phyloP scores from a whole-genome alignment of 176 grass and related monocot genomes.

The Oryza meridionalis region DNA sequence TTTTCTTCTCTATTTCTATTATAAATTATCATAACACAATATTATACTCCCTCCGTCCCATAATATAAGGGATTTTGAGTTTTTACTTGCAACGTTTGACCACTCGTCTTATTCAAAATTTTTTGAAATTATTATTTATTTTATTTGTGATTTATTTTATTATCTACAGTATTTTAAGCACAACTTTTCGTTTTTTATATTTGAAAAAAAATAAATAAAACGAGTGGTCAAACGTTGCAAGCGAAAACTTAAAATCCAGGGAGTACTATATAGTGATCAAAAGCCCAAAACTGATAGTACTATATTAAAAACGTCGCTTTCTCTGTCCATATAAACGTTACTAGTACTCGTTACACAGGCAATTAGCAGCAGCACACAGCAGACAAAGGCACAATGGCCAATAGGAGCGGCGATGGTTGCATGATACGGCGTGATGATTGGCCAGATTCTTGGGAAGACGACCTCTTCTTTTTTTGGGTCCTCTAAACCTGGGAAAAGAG shows the following conservation, averaged over 20 bases:
- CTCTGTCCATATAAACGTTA: neutral
- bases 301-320: neutral
- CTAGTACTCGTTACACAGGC: neutral
- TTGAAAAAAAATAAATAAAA: no score
- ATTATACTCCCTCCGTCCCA: no score
- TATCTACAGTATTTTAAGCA: no score
- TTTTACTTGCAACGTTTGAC: no score
- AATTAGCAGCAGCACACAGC: neutral
- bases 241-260: no score
- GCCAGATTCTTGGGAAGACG: neutral
- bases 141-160: no score
- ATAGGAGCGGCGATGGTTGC: neutral
- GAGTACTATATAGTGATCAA: no score
- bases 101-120: no score
- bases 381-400: neutral
- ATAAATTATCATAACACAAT: neutral
- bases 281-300: neutral
- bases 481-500: slow-evolving; percentile 24
- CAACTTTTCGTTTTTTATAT: no score
- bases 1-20: neutral
- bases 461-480: neutral
- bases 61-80: no score
- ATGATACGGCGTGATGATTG: slow-evolving; percentile 16
- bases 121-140: no score
- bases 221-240: no score